These are phyloP conservation scores for Kernera saxatilis DNA, from an alignment of 345 rosid species.

Conservation along the genomic window DNA sequence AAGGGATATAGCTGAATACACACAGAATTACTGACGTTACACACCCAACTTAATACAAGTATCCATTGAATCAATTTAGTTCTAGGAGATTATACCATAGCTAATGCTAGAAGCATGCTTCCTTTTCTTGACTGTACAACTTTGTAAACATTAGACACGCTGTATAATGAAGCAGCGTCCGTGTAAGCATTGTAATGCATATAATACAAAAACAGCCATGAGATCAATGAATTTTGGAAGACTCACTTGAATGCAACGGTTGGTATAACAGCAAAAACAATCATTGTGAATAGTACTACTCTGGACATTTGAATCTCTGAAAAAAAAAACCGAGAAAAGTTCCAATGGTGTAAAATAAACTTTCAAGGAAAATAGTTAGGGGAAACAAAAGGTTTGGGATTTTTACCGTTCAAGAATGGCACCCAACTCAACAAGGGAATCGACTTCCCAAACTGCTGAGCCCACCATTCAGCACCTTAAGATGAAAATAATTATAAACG, in stretches of 20 bases:
- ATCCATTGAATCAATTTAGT: background rate
- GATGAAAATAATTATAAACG: background rate
- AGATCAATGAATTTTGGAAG: background rate
- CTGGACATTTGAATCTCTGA: slow-evolving; percentile 60
- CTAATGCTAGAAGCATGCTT: slow-evolving; percentile 79
- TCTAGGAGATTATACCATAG: slow-evolving; percentile 57
- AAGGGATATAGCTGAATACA: slow-evolving; percentile 78
- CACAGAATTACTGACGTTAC: slow-evolving; percentile 9
- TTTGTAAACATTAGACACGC: slow-evolving; percentile 65
- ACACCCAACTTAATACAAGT: background rate
- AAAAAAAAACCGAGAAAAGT: background rate
- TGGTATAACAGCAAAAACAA: slow-evolving; percentile 70
- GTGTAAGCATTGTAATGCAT: slow-evolving; percentile 8
- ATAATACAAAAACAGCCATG: background rate
- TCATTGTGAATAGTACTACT: slow-evolving; percentile 57
- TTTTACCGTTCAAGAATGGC: slow-evolving; percentile 63
- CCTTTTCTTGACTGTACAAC: slow-evolving; percentile 82
- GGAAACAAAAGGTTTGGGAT: background rate
- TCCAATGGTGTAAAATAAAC: background rate
- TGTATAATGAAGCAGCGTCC: slow-evolving; percentile 30
- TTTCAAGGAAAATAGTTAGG: background rate
- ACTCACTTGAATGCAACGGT: slow-evolving; percentile 82
- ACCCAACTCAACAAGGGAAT: slow-evolving; percentile 76
- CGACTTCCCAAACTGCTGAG: slow-evolving; percentile 57
- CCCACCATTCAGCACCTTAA: slow-evolving; percentile 98